Evolutionary conservation across 352 stramenopile genomes (phyloP), one percentile per base, ranked within the genome.

Genomic region (Globisporangium lucens): DNA sequence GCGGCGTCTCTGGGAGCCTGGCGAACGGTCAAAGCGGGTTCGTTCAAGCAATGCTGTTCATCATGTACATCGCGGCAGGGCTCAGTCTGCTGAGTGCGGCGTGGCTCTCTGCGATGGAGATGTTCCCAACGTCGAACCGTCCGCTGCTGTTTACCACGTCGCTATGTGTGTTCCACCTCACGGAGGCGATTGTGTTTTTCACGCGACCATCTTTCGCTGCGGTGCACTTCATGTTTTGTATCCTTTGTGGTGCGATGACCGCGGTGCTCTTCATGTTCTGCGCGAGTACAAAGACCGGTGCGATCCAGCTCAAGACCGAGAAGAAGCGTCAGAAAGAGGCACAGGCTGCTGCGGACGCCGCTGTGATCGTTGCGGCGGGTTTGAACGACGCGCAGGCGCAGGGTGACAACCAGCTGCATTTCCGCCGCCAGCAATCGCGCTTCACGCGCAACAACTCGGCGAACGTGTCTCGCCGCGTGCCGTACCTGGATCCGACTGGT

Each of bases 261-360:
- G 59, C 76, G 29, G 71, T 91, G 57, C 78, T 95, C 24, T 94
- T 95, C 67, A 56, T 89, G 51, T 79, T 87, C 46, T 93, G 85
- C 56, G 88, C 88, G 33, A 94, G 86, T 46, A 94, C 87, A 5
- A 94, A 93, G 60, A 65, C 83, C 12, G 87, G 87, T 12, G 86
- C 88, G 0, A 94, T 95, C 66, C 85, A 93, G 74, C 87, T 92
- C 56, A 95, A 95, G 78, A 79, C 72, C 27, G 88, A 95, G 72
- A 95, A 95, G 74, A 83, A 85, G 65, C 77, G 78, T 12, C 80
- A 93, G 66, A 74, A 83, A 57, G 75, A 85, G 38, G 66, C 74
- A 24, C 66, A 71, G 57, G 66, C 56, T 20, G 15, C 33, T 22
- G 69, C 47, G n/a, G 69, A 67, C 53, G 66, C 71, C 4, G 67